These are phyloP conservation scores for Przewalskia tangutica DNA, from an alignment of 257 asterid genomes.

Conservation along the genomic window DNA sequence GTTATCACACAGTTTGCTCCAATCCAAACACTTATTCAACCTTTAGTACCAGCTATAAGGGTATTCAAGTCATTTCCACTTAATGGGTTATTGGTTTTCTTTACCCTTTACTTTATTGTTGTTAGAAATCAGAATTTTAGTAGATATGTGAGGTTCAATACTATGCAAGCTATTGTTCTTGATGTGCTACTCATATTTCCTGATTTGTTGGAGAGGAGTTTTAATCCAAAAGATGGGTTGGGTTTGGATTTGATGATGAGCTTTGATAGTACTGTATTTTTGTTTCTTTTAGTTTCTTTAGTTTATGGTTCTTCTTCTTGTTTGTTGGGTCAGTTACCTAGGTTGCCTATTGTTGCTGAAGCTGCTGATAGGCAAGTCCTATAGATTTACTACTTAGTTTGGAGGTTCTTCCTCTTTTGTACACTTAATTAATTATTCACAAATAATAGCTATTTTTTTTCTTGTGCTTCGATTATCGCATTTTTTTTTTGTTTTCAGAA, in stretches of 20 bases:
- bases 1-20: constrained; percentile 75
- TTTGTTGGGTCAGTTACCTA: constrained; percentile 68
- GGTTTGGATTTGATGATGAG: constrained; percentile 90
- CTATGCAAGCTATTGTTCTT: constrained; percentile 97
- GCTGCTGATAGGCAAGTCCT: constrained; percentile 99
- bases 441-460: not conserved
- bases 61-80: constrained; percentile 90
- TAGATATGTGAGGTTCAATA: constrained; percentile 84
- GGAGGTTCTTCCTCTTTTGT: not conserved
- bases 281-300: constrained; percentile 68
- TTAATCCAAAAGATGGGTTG: constrained; percentile 70
- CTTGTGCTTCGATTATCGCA: no score
- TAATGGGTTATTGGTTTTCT: constrained; percentile 65
- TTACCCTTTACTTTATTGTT: constrained; percentile 78
- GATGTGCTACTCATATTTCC: constrained; percentile 91
- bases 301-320: constrained; percentile 77
- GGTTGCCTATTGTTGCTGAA: constrained; percentile 93
- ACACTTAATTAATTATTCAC: not conserved
- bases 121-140: constrained; percentile 87
- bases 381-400: not conserved
- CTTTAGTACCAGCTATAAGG: constrained; percentile 71
- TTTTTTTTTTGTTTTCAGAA: no score
- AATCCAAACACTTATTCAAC: constrained; percentile 56
- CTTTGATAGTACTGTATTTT: constrained; percentile 87
- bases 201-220: constrained; percentile 79